A percentile compares a stretch with the other conserved stretches of the same genome.
phyloP scores from a whole-genome alignment of 1,284 basidiomycete genomes.

The Pseudozyma sp. region DNA sequence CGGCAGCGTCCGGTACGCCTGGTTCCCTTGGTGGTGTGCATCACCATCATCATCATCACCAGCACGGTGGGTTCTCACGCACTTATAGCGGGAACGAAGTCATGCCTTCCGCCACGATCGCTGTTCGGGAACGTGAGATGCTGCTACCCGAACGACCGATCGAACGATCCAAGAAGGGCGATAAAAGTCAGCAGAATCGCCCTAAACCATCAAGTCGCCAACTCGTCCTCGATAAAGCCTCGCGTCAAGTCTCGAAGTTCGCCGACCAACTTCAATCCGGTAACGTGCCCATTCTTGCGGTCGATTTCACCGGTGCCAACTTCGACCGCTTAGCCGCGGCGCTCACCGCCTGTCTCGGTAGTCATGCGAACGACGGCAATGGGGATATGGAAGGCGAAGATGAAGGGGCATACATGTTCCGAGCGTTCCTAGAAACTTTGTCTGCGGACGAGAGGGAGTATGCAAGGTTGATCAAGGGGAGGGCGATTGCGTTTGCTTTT shows the following conservation, averaged over 20 bases:
- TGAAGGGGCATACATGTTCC: constrained; percentile 49
- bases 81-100: constrained; percentile 45
- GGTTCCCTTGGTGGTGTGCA: constrained; percentile 23
- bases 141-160: constrained; percentile 52
- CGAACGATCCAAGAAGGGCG: constrained; percentile 48
- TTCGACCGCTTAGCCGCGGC: constrained; percentile 51
- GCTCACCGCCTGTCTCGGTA: constrained; percentile 45
- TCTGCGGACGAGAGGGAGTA: constrained; percentile 62
- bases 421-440: constrained; percentile 49
- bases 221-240: constrained; percentile 59
- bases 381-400: constrained; percentile 20
- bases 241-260: constrained; percentile 51
- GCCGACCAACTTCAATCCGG: constrained; percentile 52
- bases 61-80: constrained; percentile 32
- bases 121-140: constrained; percentile 51
- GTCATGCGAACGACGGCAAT: constrained; percentile 17
- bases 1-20: constrained; percentile 11
- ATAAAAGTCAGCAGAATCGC: constrained; percentile 52
- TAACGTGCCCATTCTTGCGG: constrained; percentile 59
- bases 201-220: constrained; percentile 50
- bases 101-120: constrained; percentile 45
- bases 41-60: constrained; percentile 36
- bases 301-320: constrained; percentile 53
- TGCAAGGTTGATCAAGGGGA: constrained; percentile 39
- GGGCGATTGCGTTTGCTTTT: constrained; percentile 43